Evolutionary conservation across 192 early-diverging fungal genomes (phyloP).

Genomic region (Entophlyctis helioformis): DNA sequence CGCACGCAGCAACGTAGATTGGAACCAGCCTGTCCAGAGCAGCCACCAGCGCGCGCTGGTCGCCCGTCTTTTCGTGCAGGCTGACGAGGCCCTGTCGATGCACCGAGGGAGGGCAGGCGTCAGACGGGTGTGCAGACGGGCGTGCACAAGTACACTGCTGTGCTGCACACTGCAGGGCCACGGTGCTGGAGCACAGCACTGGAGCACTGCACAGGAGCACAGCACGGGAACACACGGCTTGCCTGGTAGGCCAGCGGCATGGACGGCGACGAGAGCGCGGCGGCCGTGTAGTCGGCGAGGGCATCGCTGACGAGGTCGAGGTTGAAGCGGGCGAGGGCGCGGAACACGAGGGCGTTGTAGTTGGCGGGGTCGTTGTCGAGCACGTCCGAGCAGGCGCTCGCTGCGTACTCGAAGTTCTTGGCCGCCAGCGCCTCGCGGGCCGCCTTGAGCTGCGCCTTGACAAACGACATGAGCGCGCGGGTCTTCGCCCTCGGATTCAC

Average conservation of each 20-base stretch:
- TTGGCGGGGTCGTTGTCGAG: slow-evolving; percentile 14
- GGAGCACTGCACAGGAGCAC: background rate
- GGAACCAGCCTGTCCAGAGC: slow-evolving; percentile 7
- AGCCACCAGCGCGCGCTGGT: slow-evolving; percentile 10
- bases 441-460: slow-evolving; percentile 11
- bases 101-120: background rate
- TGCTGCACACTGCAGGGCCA: too few relatives aligned
- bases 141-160: background rate
- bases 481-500: too few relatives aligned
- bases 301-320: slow-evolving; percentile 5
- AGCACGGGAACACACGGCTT: background rate
- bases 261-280: slow-evolving; percentile 9
- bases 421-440: slow-evolving; percentile 14
- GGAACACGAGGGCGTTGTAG: slow-evolving; percentile 33
- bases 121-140: background rate
- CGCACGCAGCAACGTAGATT: slow-evolving; percentile 6
- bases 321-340: slow-evolving; percentile 18
- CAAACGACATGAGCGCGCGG: too few relatives aligned
- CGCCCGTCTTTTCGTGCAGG: slow-evolving; percentile 11
- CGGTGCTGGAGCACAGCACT: too few relatives aligned
- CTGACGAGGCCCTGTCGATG: slow-evolving; percentile 13
- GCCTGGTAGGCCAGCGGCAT: slow-evolving; percentile 21
- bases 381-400: slow-evolving; percentile 9
- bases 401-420: slow-evolving; percentile 19
- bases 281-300: slow-evolving; percentile 13